Evolutionary conservation across 169 alveolate species (phyloP).

Genomic region (Babesia microti): DNA sequence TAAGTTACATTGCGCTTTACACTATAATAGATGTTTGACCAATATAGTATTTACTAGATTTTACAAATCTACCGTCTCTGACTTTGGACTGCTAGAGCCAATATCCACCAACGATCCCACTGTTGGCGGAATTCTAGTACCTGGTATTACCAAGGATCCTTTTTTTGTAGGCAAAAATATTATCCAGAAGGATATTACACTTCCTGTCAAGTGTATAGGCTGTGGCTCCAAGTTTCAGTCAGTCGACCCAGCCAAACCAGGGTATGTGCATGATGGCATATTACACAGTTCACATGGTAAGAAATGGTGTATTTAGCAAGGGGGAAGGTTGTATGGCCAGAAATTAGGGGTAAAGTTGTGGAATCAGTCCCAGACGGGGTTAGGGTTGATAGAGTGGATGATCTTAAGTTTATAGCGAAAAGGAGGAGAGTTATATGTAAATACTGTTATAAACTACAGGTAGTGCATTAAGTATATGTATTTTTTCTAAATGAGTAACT

Average conservation of each 20-base stretch:
- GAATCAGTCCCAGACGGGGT: constrained; percentile 58
- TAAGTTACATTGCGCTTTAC: background rate
- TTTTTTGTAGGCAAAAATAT: constrained; percentile 10
- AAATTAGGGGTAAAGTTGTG: constrained; percentile 54
- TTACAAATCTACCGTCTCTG: constrained; percentile 18
- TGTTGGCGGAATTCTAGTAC: constrained; percentile 24
- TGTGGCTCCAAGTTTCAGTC: constrained; percentile 62
- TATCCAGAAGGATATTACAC: constrained; percentile 29
- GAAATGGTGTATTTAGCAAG: constrained; percentile 5
- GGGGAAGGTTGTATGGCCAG: constrained; percentile 42
- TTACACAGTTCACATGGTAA: constrained; percentile 36
- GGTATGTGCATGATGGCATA: constrained; percentile 47
- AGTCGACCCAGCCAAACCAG: constrained; percentile 44
- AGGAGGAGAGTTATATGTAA: constrained; percentile 51
- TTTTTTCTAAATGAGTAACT: no score
- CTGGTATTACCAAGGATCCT: constrained; percentile 41
- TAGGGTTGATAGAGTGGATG: constrained; percentile 51
- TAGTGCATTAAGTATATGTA: no score
- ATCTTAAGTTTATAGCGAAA: constrained; percentile 28
- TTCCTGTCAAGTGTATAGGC: constrained; percentile 49
- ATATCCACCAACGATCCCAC: background rate
- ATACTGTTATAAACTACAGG: constrained; percentile 59
- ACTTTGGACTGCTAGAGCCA: constrained; percentile 39
- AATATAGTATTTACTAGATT: no score
- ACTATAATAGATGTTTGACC: background rate